Evolutionary conservation across 2,329 filamentous ascomycete genomes (phyloP), one percentile per base, ranked within the genome.

Genomic region (Paramyrothecium sp.): DNA sequence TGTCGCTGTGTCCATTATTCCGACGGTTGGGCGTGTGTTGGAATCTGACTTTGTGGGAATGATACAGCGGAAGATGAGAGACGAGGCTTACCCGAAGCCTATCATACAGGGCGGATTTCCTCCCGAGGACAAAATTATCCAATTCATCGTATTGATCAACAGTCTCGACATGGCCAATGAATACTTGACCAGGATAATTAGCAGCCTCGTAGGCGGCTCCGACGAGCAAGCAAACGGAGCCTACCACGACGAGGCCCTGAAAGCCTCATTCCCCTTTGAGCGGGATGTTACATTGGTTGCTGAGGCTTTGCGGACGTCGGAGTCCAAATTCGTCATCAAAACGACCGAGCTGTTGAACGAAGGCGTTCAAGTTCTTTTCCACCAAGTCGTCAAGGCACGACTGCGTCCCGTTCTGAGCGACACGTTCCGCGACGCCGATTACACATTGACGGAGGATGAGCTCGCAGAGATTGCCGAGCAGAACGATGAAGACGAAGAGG

Each of bases 11-110:
- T 90, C 85, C 56, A 90, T 96, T 7, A 77, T 97, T 23, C 89
- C 92, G 2, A 89, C 88, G 0, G 80, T 98, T 5, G 86, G 89
- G 19, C 86, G 92, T 34, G 88, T 99, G 1, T 83, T 99, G 3
- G 87, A 89, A 30, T 87, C 88, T 3, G 95, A 99, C 72, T 99
- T 98, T 70, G 88, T 98, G 62, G 91, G 92, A 66, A 97, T 99
- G 92, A 88, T 97, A 44, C 94, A 98, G 72, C 89, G 94, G 58
- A 97, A 96, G 75, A 98, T 99, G 95, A 87, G 92, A 49, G 92
- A 98, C 70, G 95, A 99, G 73, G 90, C 89, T 60, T 98, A 97
- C 69, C 95, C 94, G 0, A 91, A 89, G 67, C 81, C 91, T 2
- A 78, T 86, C 0, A 84, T 93, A 1, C 88, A 92, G 71, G 92